Conservation (phyloP, 148 eudicot genomes). For the Amaranthus hypochondriacus region DNA sequence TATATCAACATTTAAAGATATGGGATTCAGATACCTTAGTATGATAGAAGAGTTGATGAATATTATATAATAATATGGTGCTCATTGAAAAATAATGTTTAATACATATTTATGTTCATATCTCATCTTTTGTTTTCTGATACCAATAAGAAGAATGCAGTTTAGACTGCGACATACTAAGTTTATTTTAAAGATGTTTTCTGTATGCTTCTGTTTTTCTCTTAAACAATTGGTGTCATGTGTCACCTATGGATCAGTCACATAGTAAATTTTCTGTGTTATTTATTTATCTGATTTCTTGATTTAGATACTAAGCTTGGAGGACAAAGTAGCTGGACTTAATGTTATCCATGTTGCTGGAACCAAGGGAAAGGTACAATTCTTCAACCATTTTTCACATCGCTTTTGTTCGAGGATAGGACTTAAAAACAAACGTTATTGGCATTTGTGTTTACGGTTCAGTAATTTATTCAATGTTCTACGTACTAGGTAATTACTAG, state of each 20-base stretch:
- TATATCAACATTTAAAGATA: neutral
- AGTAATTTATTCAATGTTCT: too few species aligned
- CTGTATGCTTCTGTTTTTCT: neutral
- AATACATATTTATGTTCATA: slow-evolving; percentile 2
- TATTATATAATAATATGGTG: neutral
- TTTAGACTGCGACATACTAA: neutral
- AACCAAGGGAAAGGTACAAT: slow-evolving; percentile 84
- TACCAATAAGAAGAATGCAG: neutral
- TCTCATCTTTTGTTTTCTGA: neutral
- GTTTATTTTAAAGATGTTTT: neutral
- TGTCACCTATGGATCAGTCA: neutral
- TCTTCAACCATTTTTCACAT: slow-evolving; percentile 1
- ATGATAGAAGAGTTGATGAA: neutral
- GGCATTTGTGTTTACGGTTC: too few species aligned
- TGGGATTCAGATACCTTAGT: neutral
- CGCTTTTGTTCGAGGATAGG: neutral
- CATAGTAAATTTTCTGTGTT: neutral
- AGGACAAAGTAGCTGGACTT: slow-evolving; percentile 59
- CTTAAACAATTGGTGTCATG: neutral
- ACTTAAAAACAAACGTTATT: neutral
- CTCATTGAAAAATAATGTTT: slow-evolving; percentile 4
- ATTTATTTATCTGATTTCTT: neutral
- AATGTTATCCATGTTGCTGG: slow-evolving; percentile 93
- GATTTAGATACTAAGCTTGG: slow-evolving; percentile 68
- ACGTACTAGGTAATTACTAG: too few species aligned